Percentiles rank a stretch among this genome's conserved stretches.
These are phyloP conservation scores for Solanum hybrid DNA, from an alignment of 305 asterid species.

Conservation along the genomic window DNA sequence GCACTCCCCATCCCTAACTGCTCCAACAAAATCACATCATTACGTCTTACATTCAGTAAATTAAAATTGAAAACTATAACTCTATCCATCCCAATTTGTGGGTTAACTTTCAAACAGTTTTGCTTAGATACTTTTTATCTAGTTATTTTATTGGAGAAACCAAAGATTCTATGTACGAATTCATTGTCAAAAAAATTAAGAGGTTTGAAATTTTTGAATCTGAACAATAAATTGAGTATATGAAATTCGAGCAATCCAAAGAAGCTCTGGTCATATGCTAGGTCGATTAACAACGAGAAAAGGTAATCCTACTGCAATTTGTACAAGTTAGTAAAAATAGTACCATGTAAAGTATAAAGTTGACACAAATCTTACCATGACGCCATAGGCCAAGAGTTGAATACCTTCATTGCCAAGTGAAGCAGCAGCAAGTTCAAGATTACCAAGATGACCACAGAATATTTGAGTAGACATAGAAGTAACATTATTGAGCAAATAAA, in stretches of 20 bases:
- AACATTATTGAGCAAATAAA: slow-evolving; percentile 19
- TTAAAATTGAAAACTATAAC: neutral
- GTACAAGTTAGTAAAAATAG: neutral
- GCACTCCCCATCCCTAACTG: slow-evolving; percentile 50
- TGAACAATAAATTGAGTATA: no score
- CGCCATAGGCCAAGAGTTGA: slow-evolving; percentile 28
- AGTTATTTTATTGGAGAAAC: neutral
- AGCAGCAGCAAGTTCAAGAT: slow-evolving; percentile 29
- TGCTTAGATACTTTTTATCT: no score
- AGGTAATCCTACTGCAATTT: no score
- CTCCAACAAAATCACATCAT: neutral
- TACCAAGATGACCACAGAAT: slow-evolving; percentile 26
- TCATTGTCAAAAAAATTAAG: neutral
- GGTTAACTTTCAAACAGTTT: no score
- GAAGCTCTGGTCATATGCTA: no score
- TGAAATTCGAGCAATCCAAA: no score
- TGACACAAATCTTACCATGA: slow-evolving; percentile 17
- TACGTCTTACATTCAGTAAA: neutral
- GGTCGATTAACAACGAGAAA: no score
- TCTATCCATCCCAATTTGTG: no score
- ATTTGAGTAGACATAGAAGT: slow-evolving; percentile 20
- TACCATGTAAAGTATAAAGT: no score
- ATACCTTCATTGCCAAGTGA: slow-evolving; percentile 30
- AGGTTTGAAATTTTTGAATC: no score
- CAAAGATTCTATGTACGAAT: neutral